Percentiles rank a stretch among this genome's conserved stretches.
Evolutionary conservation across 1,284 basidiomycete species (phyloP).

Genomic region (Apiotrichum veenhuisii): DNA sequence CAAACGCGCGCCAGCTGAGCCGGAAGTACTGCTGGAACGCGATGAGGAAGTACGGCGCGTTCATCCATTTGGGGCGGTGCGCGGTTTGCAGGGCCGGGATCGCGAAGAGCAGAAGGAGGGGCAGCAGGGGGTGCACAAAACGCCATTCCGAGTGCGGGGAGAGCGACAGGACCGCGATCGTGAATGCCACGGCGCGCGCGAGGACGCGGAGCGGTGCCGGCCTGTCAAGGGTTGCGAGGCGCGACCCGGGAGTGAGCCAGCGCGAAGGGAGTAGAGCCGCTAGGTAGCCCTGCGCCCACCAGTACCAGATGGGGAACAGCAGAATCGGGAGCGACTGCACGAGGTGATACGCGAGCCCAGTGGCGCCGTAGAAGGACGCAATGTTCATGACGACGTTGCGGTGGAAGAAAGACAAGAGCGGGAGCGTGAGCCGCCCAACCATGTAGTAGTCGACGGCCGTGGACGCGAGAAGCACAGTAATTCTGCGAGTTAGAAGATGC

Average conservation of each 20-base stretch:
- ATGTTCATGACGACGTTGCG: slow-evolving; percentile 79
- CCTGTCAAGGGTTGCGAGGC: slow-evolving; percentile 26
- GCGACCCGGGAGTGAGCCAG: slow-evolving; percentile 44
- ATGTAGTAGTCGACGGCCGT: slow-evolving; percentile 41
- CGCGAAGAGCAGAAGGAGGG: slow-evolving; percentile 76
- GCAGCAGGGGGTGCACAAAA: slow-evolving; percentile 88
- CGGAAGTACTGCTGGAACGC: slow-evolving; percentile 43
- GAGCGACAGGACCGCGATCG: slow-evolving; percentile 68
- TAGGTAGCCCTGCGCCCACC: slow-evolving; percentile 59
- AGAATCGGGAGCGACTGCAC: slow-evolving; percentile 81
- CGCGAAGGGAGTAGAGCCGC: slow-evolving; percentile 22
- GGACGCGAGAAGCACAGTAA: slow-evolving; percentile 27
- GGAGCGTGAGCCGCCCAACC: slow-evolving; percentile 39
- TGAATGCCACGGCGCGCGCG: slow-evolving; percentile 60
- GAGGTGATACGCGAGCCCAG: slow-evolving; percentile 83
- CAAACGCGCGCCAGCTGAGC: slow-evolving; percentile 44
- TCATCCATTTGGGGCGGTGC: slow-evolving; percentile 43
- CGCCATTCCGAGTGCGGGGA: slow-evolving; percentile 94
- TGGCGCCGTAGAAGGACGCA: slow-evolving; percentile 91
- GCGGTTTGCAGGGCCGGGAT: slow-evolving; percentile 64
- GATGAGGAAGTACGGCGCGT: slow-evolving; percentile 6
- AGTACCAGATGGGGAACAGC: slow-evolving; percentile 68
- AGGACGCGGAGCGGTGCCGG: slow-evolving; percentile 50
- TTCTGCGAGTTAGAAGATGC: slow-evolving; percentile 15
- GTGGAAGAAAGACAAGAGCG: slow-evolving; percentile 64